Percentiles rank a stretch among this genome's conserved stretches.
Conservation (phyloP, 768 basidiomycete species). For the Tulasnella sp. region DNA sequence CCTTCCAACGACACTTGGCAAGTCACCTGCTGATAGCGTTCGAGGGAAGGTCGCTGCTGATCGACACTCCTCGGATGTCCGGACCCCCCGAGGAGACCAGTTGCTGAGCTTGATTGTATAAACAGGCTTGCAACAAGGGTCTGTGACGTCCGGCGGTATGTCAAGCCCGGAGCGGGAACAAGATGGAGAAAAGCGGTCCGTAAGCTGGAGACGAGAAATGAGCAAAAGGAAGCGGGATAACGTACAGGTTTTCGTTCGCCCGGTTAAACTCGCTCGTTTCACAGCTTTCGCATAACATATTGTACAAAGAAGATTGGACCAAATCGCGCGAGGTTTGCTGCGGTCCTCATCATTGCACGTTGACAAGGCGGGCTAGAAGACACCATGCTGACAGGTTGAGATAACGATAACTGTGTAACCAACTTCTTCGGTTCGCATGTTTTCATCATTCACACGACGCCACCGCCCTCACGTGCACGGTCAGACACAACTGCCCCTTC, state of each 20-base stretch:
- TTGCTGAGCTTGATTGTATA: background rate
- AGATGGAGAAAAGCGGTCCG: background rate
- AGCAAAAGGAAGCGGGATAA: background rate
- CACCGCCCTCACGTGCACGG: background rate
- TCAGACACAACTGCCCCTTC: background rate
- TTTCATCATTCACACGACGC: background rate
- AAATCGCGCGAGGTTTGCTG: no score
- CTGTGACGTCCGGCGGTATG: background rate
- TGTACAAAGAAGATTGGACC: background rate
- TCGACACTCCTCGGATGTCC: background rate
- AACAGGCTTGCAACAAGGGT: background rate
- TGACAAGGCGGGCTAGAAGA: background rate
- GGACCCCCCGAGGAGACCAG: background rate
- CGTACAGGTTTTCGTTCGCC: background rate
- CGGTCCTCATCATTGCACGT: background rate
- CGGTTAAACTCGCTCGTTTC: background rate
- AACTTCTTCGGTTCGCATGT: background rate
- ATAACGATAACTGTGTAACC: background rate
- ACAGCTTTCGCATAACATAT: background rate
- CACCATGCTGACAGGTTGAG: background rate
- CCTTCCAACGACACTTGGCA: background rate
- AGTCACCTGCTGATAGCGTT: constrained; percentile 8
- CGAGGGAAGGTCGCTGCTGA: background rate
- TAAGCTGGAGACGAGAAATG: background rate
- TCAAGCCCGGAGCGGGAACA: background rate